These are phyloP conservation scores for Euphorbia corollata DNA, from an alignment of 441 rosid genomes.

Conservation along the genomic window DNA sequence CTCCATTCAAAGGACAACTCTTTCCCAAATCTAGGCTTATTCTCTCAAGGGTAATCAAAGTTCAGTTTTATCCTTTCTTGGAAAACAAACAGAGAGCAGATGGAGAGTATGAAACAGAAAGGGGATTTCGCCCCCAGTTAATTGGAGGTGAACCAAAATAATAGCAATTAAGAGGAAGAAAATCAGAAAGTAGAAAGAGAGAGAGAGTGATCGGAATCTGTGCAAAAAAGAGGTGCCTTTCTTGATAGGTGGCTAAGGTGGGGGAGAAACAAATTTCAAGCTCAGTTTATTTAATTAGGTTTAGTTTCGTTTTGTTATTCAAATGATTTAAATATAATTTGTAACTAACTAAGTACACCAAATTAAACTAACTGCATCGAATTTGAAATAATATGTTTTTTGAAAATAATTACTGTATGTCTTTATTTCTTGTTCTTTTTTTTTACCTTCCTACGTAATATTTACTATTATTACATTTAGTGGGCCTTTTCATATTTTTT, in stretches of 20 bases:
- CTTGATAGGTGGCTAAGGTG: slow-evolving; percentile 24
- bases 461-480: too few species aligned
- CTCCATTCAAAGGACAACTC: slow-evolving; percentile 40
- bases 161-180: background rate
- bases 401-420: too few species aligned
- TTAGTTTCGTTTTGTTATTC: slow-evolving; percentile 34
- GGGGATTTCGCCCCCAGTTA: too few species aligned
- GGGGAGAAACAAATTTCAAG: slow-evolving; percentile 24
- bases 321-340: background rate
- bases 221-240: slow-evolving; percentile 28
- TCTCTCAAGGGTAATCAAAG: slow-evolving; percentile 18
- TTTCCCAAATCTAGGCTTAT: slow-evolving; percentile 9
- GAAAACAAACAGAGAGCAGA: background rate
- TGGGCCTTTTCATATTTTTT: too few species aligned
- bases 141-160: too few species aligned
- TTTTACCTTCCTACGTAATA: too few species aligned
- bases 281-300: slow-evolving; percentile 32
- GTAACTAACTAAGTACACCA: too few species aligned
- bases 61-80: slow-evolving; percentile 3
- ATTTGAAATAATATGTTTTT: too few species aligned
- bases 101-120: background rate
- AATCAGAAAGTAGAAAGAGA: background rate
- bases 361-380: too few species aligned
- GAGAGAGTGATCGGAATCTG: slow-evolving; percentile 6
- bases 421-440: too few species aligned